These are phyloP conservation scores for Dichomitus squalens DNA, from an alignment of 1,284 basidiomycete species.

Conservation along the genomic window DNA sequence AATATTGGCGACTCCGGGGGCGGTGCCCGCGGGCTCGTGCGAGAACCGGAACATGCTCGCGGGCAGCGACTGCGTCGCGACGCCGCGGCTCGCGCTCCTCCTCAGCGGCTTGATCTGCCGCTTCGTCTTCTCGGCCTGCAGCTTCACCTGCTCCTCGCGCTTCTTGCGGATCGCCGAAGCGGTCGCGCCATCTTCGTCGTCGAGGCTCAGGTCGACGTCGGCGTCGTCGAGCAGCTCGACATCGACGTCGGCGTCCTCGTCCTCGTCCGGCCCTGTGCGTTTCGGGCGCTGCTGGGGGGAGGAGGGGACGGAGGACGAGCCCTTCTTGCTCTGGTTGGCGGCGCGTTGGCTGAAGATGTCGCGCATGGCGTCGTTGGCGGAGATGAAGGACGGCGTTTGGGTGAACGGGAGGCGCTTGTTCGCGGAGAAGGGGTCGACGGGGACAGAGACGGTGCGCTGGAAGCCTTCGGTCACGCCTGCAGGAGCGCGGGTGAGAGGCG, in stretches of 20 bases:
- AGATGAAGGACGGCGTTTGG: slow-evolving; percentile 27
- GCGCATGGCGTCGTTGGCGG: slow-evolving; percentile 27
- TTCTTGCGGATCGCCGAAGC: slow-evolving; percentile 5
- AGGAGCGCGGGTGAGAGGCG: not conserved
- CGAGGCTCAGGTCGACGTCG: slow-evolving; percentile 12
- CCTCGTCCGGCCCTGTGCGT: slow-evolving; percentile 18
- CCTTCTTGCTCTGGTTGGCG: slow-evolving; percentile 12
- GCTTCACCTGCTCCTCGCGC: slow-evolving; percentile 11
- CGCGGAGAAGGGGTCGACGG: slow-evolving; percentile 17
- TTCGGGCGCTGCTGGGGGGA: slow-evolving; percentile 23
- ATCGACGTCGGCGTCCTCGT: slow-evolving; percentile 10
- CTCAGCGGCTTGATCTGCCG: slow-evolving; percentile 21
- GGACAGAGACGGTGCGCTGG: slow-evolving; percentile 25
- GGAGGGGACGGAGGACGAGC: slow-evolving; percentile 18
- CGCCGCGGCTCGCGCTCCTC: slow-evolving; percentile 21
- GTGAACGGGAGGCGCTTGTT: slow-evolving; percentile 27
- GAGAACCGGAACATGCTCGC: slow-evolving; percentile 24
- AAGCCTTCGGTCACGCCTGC: slow-evolving; percentile 29
- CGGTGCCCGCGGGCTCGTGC: slow-evolving; percentile 8
- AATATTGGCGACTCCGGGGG: slow-evolving; percentile 10
- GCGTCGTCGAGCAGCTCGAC: slow-evolving; percentile 10
- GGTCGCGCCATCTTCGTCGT: slow-evolving; percentile 11
- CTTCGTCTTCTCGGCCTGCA: slow-evolving; percentile 20
- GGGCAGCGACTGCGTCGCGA: slow-evolving; percentile 24
- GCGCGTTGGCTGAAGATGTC: slow-evolving; percentile 19